phyloP scores from a whole-genome alignment of 1,284 basidiomycete genomes.

The Sanghuangporus sanghuang region DNA sequence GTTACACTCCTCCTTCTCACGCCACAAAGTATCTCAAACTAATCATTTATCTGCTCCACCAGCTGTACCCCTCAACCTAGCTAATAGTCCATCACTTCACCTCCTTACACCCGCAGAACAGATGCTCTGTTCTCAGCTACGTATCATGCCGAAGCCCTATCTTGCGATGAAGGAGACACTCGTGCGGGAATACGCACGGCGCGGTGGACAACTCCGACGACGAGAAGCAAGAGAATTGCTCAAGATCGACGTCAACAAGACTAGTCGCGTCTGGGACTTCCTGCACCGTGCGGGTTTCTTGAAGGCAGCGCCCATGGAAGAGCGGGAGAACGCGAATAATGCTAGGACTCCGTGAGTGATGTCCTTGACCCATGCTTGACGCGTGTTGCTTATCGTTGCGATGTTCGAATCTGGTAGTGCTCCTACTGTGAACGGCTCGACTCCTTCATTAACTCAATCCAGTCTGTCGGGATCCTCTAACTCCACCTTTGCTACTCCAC shows the following conservation, averaged over 20 bases:
- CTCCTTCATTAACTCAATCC: constrained; percentile 6
- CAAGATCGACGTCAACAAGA: constrained; percentile 91
- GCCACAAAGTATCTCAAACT: neutral
- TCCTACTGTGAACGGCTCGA: constrained; percentile 10
- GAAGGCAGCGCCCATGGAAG: constrained; percentile 43
- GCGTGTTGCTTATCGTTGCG: neutral
- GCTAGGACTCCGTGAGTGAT: constrained; percentile 13
- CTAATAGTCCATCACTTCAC: constrained; percentile 82
- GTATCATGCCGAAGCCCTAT: constrained; percentile 89
- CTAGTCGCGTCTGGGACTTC: constrained; percentile 86
- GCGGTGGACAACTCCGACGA: constrained; percentile 79
- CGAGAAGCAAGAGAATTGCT: constrained; percentile 85
- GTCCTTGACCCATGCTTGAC: neutral
- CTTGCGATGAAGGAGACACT: constrained; percentile 90
- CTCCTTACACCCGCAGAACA: constrained; percentile 85
- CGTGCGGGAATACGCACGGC: constrained; percentile 85
- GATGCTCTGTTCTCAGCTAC: constrained; percentile 80
- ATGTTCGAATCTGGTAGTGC: neutral
- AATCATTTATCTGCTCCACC: constrained; percentile 10
- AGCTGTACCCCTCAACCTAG: constrained; percentile 79
- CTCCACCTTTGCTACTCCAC: constrained; percentile 3
- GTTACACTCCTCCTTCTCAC: neutral
- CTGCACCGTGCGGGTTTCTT: constrained; percentile 74
- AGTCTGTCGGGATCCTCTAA: neutral
- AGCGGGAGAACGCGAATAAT: neutral